A percentile compares a stretch with the other conserved stretches of the same genome.
Conservation (phyloP, 805 yeast genomes). For the Priceomyces fermenticarens region DNA sequence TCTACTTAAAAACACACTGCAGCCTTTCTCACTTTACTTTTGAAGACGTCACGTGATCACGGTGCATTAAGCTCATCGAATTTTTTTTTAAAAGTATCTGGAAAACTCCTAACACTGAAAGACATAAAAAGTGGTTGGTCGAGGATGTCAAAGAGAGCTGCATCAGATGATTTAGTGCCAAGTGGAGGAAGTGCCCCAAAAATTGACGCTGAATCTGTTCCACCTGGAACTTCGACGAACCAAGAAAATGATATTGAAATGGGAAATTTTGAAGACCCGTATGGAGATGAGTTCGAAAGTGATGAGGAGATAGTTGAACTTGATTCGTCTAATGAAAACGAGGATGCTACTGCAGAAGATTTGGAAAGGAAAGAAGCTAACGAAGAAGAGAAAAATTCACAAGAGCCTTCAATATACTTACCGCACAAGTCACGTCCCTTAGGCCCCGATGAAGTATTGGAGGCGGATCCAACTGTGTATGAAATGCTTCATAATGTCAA, state of each 20-base stretch:
- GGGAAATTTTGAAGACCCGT: constrained; percentile 86
- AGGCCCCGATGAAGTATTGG: constrained; percentile 93
- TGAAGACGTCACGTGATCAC: too few relatives aligned
- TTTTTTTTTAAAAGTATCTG: too few relatives aligned
- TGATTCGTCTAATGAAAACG: constrained; percentile 47
- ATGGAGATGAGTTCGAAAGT: constrained; percentile 90
- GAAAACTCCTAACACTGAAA: background rate
- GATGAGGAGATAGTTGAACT: constrained; percentile 86
- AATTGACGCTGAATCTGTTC: constrained; percentile 35
- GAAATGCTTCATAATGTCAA: constrained; percentile 94
- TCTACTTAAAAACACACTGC: too few relatives aligned
- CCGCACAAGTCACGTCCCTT: constrained; percentile 88
- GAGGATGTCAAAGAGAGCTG: constrained; percentile 53
- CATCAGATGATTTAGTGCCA: constrained; percentile 27
- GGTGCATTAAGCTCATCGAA: too few relatives aligned
- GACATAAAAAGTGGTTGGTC: background rate
- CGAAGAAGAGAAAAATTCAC: constrained; percentile 31
- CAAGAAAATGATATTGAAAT: constrained; percentile 48
- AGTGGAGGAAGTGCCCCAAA: constrained; percentile 32
- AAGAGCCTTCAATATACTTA: constrained; percentile 57
- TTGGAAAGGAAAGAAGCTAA: constrained; percentile 29
- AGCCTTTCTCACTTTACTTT: too few relatives aligned
- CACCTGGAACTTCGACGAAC: constrained; percentile 26
- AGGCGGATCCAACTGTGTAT: constrained; percentile 94
- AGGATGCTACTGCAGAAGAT: constrained; percentile 34